Evolutionary conservation across 2,329 filamentous ascomycete genomes (phyloP).

Genomic region (Cadophora luteo-olivacea): DNA sequence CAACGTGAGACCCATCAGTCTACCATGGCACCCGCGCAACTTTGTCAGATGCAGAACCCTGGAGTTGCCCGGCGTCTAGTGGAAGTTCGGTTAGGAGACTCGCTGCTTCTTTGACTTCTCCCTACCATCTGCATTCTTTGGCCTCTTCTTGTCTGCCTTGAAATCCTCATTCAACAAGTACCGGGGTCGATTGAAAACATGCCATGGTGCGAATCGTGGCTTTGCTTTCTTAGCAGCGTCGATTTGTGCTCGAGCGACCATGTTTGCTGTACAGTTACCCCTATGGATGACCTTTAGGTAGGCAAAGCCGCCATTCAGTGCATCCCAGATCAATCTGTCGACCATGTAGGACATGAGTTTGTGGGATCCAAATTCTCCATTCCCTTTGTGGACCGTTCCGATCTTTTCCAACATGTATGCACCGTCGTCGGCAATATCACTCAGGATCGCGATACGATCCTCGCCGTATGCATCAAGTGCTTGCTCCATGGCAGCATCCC

Average conservation of each 20-base stretch:
- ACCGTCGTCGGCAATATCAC: not conserved
- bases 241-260: constrained; percentile 10
- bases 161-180: constrained; percentile 9
- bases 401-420: not conserved
- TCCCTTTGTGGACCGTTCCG: not conserved
- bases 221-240: constrained; percentile 14
- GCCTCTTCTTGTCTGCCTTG: not conserved
- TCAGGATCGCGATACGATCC: not conserved
- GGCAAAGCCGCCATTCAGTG: not conserved
- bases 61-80: too few species aligned
- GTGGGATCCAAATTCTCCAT: not conserved
- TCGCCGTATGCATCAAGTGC: not conserved
- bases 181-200: constrained; percentile 11
- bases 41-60: too few species aligned
- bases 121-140: not conserved
- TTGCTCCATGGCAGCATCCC: not conserved
- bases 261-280: not conserved
- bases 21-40: too few species aligned
- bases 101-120: not conserved
- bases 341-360: constrained; percentile 12
- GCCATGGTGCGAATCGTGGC: constrained; percentile 17
- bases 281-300: not conserved
- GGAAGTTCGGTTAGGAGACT: not conserved
- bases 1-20: too few species aligned
- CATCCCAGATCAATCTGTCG: constrained; percentile 14